phyloP scores from a whole-genome alignment of 345 rosid species.

The Eucalyptus dawsonii region DNA sequence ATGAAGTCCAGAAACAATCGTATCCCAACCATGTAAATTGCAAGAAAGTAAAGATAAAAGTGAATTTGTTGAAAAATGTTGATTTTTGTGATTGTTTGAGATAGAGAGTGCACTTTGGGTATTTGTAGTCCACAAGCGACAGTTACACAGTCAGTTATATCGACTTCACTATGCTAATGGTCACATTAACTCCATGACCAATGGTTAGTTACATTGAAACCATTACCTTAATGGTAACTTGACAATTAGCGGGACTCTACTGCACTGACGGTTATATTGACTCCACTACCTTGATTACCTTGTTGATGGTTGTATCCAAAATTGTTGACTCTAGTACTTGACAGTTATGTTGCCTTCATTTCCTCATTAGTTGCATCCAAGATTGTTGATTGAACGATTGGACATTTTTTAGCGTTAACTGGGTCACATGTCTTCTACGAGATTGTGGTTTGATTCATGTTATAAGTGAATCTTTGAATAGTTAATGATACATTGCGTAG shows the following conservation, averaged over 20 bases:
- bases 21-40: too few relatives aligned
- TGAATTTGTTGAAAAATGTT: too few relatives aligned
- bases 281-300: background rate
- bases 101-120: too few relatives aligned
- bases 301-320: background rate
- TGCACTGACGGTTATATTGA: too few relatives aligned
- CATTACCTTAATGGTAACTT: background rate
- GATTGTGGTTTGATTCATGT: background rate
- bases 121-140: too few relatives aligned
- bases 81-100: too few relatives aligned
- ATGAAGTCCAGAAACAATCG: too few relatives aligned
- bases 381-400: background rate
- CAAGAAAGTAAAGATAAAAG: too few relatives aligned
- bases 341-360: background rate
- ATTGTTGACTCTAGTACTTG: background rate
- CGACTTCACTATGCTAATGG: too few relatives aligned
- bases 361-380: background rate
- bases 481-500: background rate
- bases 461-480: too few relatives aligned
- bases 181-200: background rate
- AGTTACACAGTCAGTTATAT: too few relatives aligned
- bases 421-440: background rate
- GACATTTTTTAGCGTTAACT: background rate
- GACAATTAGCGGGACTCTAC: too few relatives aligned
- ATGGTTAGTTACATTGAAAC: background rate